phyloP scores from a whole-genome alignment of 306 rosid genomes.

The Pterocarpus macrocarpus region DNA sequence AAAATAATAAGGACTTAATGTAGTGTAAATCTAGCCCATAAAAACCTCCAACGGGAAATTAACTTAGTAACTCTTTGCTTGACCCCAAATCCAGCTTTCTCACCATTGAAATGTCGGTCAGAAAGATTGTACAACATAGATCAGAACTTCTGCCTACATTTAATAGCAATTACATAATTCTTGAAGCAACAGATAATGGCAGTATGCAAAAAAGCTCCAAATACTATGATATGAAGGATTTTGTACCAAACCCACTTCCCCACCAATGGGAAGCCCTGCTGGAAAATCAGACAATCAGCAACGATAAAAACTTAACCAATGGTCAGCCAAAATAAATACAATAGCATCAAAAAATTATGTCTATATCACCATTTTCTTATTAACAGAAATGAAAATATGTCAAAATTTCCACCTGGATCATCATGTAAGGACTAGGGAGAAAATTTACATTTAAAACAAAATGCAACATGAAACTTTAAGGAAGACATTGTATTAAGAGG shows the following conservation, averaged over 20 bases:
- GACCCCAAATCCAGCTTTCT: conserved; percentile 21
- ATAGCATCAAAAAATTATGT: background rate
- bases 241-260: background rate
- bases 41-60: conserved; percentile 3
- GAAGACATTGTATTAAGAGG: conserved; percentile 20
- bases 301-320: background rate
- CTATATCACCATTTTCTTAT: conserved; percentile 8
- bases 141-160: background rate
- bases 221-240: background rate
- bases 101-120: conserved; percentile 9
- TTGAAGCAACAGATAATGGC: conserved; percentile 17
- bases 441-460: conserved; percentile 34
- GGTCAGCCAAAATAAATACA: background rate
- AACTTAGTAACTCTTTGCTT: background rate
- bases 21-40: background rate
- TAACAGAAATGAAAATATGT: background rate
- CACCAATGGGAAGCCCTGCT: background rate
- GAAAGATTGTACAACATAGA: background rate
- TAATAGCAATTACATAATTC: background rate
- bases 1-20: background rate
- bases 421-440: background rate
- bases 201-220: background rate
- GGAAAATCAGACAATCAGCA: background rate
- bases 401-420: conserved; percentile 9
- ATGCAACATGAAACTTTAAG: conserved; percentile 14